These are phyloP conservation scores for Clathrospora elynae DNA, from an alignment of 2,329 filamentous ascomycete genomes.

Conservation along the genomic window DNA sequence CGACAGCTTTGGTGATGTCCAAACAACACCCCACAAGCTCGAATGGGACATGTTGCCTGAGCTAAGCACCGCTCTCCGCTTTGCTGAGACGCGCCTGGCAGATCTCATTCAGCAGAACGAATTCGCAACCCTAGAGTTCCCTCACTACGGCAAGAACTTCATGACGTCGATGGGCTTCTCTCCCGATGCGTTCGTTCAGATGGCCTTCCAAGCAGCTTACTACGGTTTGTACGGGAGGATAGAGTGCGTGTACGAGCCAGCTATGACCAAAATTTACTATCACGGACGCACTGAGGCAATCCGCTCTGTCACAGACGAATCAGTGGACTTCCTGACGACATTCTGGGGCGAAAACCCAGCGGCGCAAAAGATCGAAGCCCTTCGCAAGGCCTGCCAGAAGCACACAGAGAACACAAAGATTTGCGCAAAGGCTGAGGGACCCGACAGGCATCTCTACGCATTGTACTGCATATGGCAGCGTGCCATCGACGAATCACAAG, in stretches of 20 bases:
- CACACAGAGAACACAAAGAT: slow-evolving; percentile 81
- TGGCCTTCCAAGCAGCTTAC: slow-evolving; percentile 98
- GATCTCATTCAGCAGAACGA: slow-evolving; percentile 97
- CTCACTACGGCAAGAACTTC: slow-evolving; percentile 92
- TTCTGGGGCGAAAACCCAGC: slow-evolving; percentile 94
- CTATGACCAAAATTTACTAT: slow-evolving; percentile 94
- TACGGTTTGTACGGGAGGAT: slow-evolving; percentile 93
- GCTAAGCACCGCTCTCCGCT: slow-evolving; percentile 85
- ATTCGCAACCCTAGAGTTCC: slow-evolving; percentile 89
- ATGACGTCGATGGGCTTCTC: slow-evolving; percentile 97
- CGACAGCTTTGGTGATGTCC: slow-evolving; percentile 88
- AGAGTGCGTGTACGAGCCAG: slow-evolving; percentile 95
- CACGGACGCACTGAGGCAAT: slow-evolving; percentile 96
- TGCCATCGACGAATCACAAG: slow-evolving; percentile 73
- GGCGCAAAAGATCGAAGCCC: slow-evolving; percentile 80
- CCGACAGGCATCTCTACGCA: slow-evolving; percentile 91
- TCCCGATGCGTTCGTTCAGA: slow-evolving; percentile 95
- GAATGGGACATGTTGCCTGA: slow-evolving; percentile 98
- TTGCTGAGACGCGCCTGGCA: slow-evolving; percentile 90
- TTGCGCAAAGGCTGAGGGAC: slow-evolving; percentile 87
- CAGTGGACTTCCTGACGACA: slow-evolving; percentile 84
- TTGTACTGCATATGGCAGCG: slow-evolving; percentile 95
- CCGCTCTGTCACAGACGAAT: slow-evolving; percentile 80
- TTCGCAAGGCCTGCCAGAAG: slow-evolving; percentile 80
- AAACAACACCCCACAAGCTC: slow-evolving; percentile 90